Conservation (phyloP, 2,329 filamentous ascomycete species). For the Phyllosticta citriasiana region DNA sequence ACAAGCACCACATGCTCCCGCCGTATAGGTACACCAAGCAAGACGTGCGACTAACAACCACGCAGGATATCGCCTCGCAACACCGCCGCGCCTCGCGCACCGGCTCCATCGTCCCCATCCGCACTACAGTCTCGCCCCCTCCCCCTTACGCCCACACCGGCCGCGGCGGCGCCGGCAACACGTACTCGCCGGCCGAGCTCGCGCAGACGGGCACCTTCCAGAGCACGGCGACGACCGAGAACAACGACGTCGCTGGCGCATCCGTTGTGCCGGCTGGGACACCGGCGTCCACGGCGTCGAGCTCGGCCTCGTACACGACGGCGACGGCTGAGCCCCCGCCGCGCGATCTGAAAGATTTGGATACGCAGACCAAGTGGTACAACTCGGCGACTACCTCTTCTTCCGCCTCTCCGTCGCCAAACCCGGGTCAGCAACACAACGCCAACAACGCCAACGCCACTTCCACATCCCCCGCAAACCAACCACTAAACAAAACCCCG, state of each 20-base stretch:
- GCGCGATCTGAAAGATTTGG: slow-evolving; percentile 10
- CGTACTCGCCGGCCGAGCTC: slow-evolving; percentile 33
- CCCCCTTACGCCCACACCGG: slow-evolving; percentile 34
- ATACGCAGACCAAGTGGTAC: slow-evolving; percentile 1
- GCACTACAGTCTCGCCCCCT: slow-evolving; percentile 13
- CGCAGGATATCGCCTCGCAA: slow-evolving; percentile 16
- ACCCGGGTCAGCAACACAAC: background rate
- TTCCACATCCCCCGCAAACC: too few species aligned
- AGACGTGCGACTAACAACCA: background rate
- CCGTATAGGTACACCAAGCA: too few species aligned
- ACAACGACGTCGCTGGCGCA: background rate
- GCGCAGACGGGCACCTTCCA: slow-evolving; percentile 30
- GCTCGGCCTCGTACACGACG: background rate
- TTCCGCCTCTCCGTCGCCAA: too few species aligned
- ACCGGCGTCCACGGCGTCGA: background rate
- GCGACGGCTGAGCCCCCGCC: slow-evolving; percentile 4
- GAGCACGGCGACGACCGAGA: background rate
- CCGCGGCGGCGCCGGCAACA: slow-evolving; percentile 38
- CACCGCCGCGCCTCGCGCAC: slow-evolving; percentile 19
- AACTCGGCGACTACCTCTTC: background rate
- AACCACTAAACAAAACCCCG: slow-evolving; percentile 13
- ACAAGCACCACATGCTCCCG: background rate
- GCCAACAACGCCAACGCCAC: slow-evolving; percentile 6
- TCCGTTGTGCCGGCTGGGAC: background rate
- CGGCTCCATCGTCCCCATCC: slow-evolving; percentile 10